Conservation (phyloP, 345 rosid genomes). For the Hibiscus syriacus region DNA sequence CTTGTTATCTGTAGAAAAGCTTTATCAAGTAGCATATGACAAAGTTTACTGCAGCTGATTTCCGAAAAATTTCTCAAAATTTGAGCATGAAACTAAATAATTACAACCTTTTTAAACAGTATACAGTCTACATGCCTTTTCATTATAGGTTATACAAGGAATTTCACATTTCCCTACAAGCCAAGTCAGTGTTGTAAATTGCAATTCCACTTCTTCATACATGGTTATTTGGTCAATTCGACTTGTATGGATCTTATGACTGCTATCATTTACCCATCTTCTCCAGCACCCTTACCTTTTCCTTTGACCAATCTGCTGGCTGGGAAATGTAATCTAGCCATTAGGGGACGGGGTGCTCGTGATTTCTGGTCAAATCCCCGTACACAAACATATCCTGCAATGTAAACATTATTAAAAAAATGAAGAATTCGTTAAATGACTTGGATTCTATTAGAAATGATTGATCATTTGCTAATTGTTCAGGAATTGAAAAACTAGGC, state of each 20-base stretch:
- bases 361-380: conserved; percentile 71
- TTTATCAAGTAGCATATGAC: background rate
- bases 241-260: conserved; percentile 3
- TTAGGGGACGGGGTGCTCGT: conserved; percentile 80
- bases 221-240: conserved; percentile 10
- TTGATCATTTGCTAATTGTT: background rate
- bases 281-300: conserved; percentile 9
- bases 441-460: background rate
- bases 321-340: conserved; percentile 64
- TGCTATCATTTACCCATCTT: background rate
- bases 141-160: background rate
- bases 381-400: conserved; percentile 83
- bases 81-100: conserved; percentile 8
- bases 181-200: conserved; percentile 5
- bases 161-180: conserved; percentile 4
- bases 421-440: background rate
- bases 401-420: background rate
- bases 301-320: conserved; percentile 43
- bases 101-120: conserved; percentile 1
- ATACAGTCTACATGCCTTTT: conserved; percentile 1
- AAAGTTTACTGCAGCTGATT: background rate
- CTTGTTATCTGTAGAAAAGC: background rate
- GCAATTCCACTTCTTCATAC: conserved; percentile 3
- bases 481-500: background rate
- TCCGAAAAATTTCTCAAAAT: conserved; percentile 9